Percentiles rank a stretch among this genome's conserved stretches.
phyloP scores from a whole-genome alignment of 1,284 basidiomycete species.

The Cronartium quercuum region DNA sequence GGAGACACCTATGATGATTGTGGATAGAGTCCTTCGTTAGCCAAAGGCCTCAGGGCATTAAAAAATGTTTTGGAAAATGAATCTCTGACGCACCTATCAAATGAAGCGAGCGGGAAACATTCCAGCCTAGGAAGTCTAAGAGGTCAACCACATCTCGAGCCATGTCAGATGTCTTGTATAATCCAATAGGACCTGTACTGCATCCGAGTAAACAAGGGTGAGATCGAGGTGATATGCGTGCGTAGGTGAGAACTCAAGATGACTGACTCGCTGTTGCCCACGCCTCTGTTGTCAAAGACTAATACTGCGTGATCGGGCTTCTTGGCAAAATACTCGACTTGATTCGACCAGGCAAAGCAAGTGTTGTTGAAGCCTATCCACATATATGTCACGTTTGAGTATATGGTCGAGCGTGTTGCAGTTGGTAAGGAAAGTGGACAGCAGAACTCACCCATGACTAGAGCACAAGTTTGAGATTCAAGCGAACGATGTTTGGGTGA shows the following conservation, averaged over 20 bases:
- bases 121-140: conserved; percentile 67
- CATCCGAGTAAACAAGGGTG: neutral
- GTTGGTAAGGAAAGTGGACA: neutral
- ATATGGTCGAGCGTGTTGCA: neutral
- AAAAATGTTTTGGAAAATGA: no score
- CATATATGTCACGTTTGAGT: conserved; percentile 2
- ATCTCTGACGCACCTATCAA: conserved; percentile 53
- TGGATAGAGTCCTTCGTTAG: no score
- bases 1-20: conserved; percentile 56
- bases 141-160: conserved; percentile 67
- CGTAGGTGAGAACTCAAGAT: conserved; percentile 14
- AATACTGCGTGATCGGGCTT: conserved; percentile 56
- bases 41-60: no score
- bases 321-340: conserved; percentile 48
- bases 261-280: conserved; percentile 68
- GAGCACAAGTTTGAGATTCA: neutral
- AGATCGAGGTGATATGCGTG: no score
- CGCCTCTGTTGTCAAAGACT: conserved; percentile 82
- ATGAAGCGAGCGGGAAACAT: conserved; percentile 57
- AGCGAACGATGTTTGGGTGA: no score
- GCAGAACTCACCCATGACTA: conserved; percentile 11
- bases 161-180: conserved; percentile 64
- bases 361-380: conserved; percentile 50
- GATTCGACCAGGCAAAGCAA: conserved; percentile 46
- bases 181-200: conserved; percentile 18